Evolutionary conservation across 1,284 basidiomycete genomes (phyloP).

Genomic region (Pyrrhoderma lamaoense): DNA sequence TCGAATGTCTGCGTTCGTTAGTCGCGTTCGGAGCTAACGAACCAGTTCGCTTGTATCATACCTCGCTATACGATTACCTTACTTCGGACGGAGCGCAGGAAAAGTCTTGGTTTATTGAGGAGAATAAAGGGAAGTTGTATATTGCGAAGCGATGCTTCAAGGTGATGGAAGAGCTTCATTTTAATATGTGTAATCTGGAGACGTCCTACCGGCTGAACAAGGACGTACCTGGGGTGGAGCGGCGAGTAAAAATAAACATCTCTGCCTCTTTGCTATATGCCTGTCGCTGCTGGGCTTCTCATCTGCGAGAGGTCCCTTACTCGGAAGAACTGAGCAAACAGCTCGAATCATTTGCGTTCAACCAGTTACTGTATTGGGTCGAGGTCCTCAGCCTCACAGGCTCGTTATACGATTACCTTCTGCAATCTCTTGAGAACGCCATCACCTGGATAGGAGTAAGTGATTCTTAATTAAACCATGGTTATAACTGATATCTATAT

Average conservation of each 20-base stretch:
- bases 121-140: not conserved
- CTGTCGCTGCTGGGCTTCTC: not conserved
- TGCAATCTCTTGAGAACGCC: not conserved
- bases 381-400: constrained; percentile 2
- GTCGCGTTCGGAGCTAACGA: not conserved
- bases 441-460: not conserved
- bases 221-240: not conserved
- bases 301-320: not conserved
- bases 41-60: not conserved
- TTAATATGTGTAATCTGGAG: constrained; percentile 31
- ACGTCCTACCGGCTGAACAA: constrained; percentile 13
- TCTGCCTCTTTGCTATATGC: not conserved
- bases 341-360: too few species aligned
- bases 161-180: constrained; percentile 18
- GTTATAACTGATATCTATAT: too few species aligned
- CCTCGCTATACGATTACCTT: constrained; percentile 1
- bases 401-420: not conserved
- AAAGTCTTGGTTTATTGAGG: not conserved
- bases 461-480: not conserved
- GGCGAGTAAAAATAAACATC: not conserved
- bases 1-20: too few species aligned
- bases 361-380: not conserved
- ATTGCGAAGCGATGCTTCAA: not conserved
- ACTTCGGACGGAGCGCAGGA: not conserved
- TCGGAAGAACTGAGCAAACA: too few species aligned